Evolutionary conservation across 2,329 filamentous ascomycete genomes (phyloP).

Genomic region (Exophiala oligosperma): DNA sequence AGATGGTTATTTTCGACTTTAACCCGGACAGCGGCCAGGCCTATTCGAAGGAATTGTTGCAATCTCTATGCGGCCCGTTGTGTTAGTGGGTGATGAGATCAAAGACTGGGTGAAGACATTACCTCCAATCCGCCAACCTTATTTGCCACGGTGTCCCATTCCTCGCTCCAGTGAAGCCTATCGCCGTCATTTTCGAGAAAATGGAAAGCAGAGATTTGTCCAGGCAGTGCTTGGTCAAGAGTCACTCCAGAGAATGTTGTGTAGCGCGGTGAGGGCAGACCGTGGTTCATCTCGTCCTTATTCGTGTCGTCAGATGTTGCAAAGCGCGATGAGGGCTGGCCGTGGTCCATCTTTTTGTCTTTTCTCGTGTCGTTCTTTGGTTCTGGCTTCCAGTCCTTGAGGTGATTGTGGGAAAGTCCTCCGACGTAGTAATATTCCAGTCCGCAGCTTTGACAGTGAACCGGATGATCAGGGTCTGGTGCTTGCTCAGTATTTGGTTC

Average conservation of each 20-base stretch:
- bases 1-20: constrained; percentile 9
- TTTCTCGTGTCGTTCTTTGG: too few species aligned
- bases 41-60: constrained; percentile 1
- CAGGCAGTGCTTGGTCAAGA: constrained; percentile 4
- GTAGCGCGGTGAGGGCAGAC: background rate
- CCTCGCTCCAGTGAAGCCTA: background rate
- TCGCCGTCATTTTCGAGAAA: constrained; percentile 1
- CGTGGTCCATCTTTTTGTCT: too few species aligned
- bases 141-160: constrained; percentile 4
- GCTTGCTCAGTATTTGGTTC: too few species aligned
- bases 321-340: too few species aligned
- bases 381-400: too few species aligned
- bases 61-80: background rate
- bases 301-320: too few species aligned
- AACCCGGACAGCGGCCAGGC: constrained; percentile 10
- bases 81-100: background rate
- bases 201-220: constrained; percentile 10
- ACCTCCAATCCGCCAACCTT: constrained; percentile 7
- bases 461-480: background rate
- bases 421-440: background rate
- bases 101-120: background rate
- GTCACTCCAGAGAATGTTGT: constrained; percentile 8
- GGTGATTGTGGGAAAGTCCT: background rate
- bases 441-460: background rate
- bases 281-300: too few species aligned